Percentiles rank a stretch among this genome's conserved stretches.
phyloP scores from a whole-genome alignment of 176 grass and related monocot genomes.

The Juncus effusus region DNA sequence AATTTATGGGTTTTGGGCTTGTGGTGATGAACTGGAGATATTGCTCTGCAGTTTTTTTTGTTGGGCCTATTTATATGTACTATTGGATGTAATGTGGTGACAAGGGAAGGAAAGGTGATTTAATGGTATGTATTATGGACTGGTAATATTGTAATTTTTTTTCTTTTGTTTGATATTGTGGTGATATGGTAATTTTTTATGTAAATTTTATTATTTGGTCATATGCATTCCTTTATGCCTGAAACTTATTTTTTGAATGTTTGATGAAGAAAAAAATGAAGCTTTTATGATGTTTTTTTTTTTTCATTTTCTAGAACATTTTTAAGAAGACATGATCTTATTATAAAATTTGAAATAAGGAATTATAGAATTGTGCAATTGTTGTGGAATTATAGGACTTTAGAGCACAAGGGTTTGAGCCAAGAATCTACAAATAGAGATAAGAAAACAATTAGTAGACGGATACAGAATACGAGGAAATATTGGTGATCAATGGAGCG shows the following conservation, averaged over 20 bases:
- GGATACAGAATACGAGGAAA: conserved; percentile 81
- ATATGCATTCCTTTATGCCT: background rate
- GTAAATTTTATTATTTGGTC: too few species aligned
- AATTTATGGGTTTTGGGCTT: background rate
- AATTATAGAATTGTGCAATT: too few species aligned
- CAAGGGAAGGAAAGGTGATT: background rate
- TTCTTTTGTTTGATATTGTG: too few species aligned
- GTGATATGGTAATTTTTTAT: too few species aligned
- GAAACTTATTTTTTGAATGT: conserved; percentile 5
- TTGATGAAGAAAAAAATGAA: background rate
- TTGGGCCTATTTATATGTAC: background rate
- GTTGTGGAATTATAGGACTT: conserved; percentile 17
- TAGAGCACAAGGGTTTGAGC: conserved; percentile 53
- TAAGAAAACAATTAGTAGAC: conserved; percentile 64
- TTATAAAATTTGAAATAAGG: too few species aligned
- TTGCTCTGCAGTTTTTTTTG: conserved; percentile 7
- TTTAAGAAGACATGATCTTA: too few species aligned
- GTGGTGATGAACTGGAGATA: background rate
- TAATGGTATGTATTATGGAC: background rate
- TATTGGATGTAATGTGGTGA: background rate
- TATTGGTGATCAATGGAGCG: conserved; percentile 94
- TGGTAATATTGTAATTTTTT: background rate
- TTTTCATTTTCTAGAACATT: too few species aligned
- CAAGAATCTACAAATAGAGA: conserved; percentile 62
- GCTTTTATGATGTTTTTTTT: background rate